Evolutionary conservation across 1,284 basidiomycete species (phyloP), one percentile per base, ranked within the genome.

Genomic region (Ganoderma multipileum): DNA sequence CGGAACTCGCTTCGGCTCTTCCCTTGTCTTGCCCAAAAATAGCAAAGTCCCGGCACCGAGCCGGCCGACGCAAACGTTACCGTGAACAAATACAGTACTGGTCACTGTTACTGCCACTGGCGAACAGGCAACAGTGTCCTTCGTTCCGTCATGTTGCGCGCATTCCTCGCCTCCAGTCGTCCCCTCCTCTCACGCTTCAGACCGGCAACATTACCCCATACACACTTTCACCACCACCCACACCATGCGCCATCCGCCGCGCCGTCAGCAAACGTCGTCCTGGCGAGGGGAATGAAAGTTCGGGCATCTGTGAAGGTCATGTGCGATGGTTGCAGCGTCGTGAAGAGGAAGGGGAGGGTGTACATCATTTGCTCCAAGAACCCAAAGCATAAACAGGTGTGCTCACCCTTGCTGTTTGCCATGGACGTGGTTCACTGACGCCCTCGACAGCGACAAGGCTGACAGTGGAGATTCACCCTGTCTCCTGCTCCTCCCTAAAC

Each of bases 361-460:
- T 98, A 97, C 82, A 91, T 99, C 57, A 90, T 98, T 57, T 99
- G 97, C 82, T 91, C 91, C 26, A 95, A 95, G 79, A 95, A 99
- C 78, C 94, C 97, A 5, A 98, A 98, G 82, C 97, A 99, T 81
- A 99, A 99, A 82, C 97, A 99, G 91, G 97, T 97, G 73, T 70
- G 90, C 83, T 58, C 64, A 33, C 2, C 23, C 47, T 42, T 68
- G 11, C 20, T 39, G 60, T 44, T 38, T 33, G 63, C 30, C 67
- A 47, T 63, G 42, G 33, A 47, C 57, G 9, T 64, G 38, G 71
- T 61, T 63, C 59, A 64, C 71, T 74, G 52, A 79, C 66, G 62
- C 20, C 7, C 65, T 4, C 23, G 70, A 50, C 79, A 92, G 91
- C 86, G 91, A 57, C 91, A 92, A 80, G 91, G 90, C 71, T 87